Evolutionary conservation across 1,284 basidiomycete genomes (phyloP), one percentile per base, ranked within the genome.

Genomic region (Anthracocystis walkeri): DNA sequence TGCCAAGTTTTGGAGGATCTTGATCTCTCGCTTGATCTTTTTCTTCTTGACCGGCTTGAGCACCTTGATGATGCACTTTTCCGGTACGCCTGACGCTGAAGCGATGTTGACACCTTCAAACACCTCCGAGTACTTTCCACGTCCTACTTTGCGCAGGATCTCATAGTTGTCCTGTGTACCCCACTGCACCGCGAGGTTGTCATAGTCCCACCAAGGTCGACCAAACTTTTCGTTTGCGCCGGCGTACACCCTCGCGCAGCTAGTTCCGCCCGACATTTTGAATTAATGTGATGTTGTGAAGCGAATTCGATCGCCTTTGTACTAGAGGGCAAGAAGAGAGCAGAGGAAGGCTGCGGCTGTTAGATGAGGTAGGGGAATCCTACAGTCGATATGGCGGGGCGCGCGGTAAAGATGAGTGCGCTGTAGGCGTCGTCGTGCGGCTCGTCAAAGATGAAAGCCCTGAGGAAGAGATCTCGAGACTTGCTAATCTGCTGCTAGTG

Each of bases 21-120:
- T 98, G 87, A 99, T 97, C 88, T 99, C 96, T 73, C 96, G 90
- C 89, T 98, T 98, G 87, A 99, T 98, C 89, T 99, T 99, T 90
- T 98, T 98, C 90, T 98, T 98, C 89, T 99, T 98, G 54, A 99
- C 96, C 0, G 97, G 97, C 87, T 99, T 99, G 75, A 99, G 89
- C 54, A 98, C 95, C 87, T 99, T 98, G 88, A 98, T 95, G 86
- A 98, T 95, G 86, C 95, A 97, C 87, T 97, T 95, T 86, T 95
- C 92, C 21, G 82, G 76, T n/a, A 76, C 63, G 31, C 68, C 68
- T 11, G 93, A 93, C 70, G 92, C 92, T 12, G 78, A 67, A 35
- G 93, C 91, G 63, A 97, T 91, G 86, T 98, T 95, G 83, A 97
- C 91, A 7, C 95, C 96, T 87, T 98, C 95, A 82, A 99, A 99